These are phyloP conservation scores for Alnus rubra DNA, from an alignment of 306 rosid species.

Conservation along the genomic window DNA sequence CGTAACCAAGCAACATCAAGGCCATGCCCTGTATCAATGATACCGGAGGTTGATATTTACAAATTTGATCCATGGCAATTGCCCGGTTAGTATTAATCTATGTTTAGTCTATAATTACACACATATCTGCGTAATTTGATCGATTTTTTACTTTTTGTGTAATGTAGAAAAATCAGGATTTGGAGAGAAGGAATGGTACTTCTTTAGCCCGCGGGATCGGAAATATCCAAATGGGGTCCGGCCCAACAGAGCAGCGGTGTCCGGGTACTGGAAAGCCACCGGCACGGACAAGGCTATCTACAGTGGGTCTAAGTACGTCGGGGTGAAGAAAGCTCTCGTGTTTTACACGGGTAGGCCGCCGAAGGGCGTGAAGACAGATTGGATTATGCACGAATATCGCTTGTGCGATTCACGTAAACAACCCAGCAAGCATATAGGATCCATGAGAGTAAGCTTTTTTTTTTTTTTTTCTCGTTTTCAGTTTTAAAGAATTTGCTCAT, in stretches of 20 bases:
- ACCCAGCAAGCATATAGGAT: conserved; percentile 49
- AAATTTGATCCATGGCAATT: conserved; percentile 91
- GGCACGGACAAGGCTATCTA: conserved; percentile 89
- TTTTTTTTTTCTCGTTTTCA: neutral
- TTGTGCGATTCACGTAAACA: conserved; percentile 53
- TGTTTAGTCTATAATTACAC: neutral
- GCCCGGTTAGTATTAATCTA: conserved; percentile 56
- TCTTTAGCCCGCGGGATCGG: conserved; percentile 78
- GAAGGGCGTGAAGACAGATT: conserved; percentile 74
- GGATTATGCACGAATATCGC: conserved; percentile 94
- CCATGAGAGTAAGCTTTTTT: conserved; percentile 71
- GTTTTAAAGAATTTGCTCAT: neutral
- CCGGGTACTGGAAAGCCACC: conserved; percentile 95
- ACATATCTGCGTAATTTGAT: too few relatives aligned
- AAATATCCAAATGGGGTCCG: conserved; percentile 88
- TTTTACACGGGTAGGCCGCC: conserved; percentile 87
- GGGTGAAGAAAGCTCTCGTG: conserved; percentile 87
- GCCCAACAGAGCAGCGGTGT: conserved; percentile 81
- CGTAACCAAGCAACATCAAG: conserved; percentile 78
- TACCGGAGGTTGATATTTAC: conserved; percentile 84
- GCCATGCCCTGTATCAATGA: conserved; percentile 86
- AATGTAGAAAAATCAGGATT: conserved; percentile 65
- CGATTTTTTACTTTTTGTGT: conserved; percentile 10
- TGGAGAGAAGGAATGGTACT: conserved; percentile 87
- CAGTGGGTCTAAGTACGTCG: conserved; percentile 68